Evolutionary conservation across 176 grass and related monocot genomes (phyloP), one percentile per base, ranked within the genome.

Genomic region (Oryza glaberrima): DNA sequence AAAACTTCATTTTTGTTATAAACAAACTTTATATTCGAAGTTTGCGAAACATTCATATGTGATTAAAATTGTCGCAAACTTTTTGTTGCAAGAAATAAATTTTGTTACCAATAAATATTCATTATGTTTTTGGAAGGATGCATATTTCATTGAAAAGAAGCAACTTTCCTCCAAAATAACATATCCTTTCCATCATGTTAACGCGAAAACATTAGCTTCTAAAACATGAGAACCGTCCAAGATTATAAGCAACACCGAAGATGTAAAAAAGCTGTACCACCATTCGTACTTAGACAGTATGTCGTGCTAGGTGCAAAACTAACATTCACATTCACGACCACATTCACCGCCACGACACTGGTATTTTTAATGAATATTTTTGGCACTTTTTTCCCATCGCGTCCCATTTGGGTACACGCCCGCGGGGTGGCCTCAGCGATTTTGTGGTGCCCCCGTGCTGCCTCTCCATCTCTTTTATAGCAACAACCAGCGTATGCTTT

Each of bases 341-440:
- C 48, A 52, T 52, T 15, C 15, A 61, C 20, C 56, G 7, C 17
- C 52, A 5, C 20, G 56, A 7, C 56, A 22, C 1, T 30, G 2
- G 28, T 20, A 22, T 1, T 63, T 63, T 63, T 30, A 7, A 40
- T 1, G 38, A 40, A 40, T 7, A 40, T 7, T 74, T 82, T 77
- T 58, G 61, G 58, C 12, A 11, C n/a, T 36, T 73, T 26, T 69
- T 77, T 46, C 46, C 49, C 65, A 3, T 82, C 22, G 48, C 65
- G 7, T 87, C 44, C 1, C 16, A 43, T 15, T 19, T 17, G 44
- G 47, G 46, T 12, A 14, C 17, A 11, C 78, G 0, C 5, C 5
- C 19, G 43, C 73, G 36, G 75, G 45, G 87, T 86, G 79, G 46
- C 58, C 84, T 44, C 60, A 74, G 74, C 88, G 15, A 78, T 3